These are phyloP conservation scores for Fusarium phyllophilum DNA, from an alignment of 2,329 filamentous ascomycete genomes.

Conservation along the genomic window DNA sequence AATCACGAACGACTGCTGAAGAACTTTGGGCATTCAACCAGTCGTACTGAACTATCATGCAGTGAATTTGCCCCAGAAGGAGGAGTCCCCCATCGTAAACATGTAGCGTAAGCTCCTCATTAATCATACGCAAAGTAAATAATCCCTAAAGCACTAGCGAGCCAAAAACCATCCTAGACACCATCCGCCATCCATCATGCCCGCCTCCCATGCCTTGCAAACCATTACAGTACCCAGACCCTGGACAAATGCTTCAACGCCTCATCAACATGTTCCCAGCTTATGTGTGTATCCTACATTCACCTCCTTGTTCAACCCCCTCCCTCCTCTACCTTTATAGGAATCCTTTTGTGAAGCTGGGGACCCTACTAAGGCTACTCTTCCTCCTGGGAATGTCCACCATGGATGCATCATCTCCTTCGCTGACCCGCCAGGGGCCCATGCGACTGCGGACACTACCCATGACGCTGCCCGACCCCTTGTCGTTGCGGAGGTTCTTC, in stretches of 20 bases:
- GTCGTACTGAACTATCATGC: not conserved
- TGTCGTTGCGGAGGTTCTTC: constrained; percentile 80
- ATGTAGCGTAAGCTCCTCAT: constrained; percentile 31
- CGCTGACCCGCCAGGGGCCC: constrained; percentile 50
- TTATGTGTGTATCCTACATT: constrained; percentile 28
- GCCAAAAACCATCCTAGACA: constrained; percentile 26
- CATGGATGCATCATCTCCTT: constrained; percentile 52
- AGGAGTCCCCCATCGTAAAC: not conserved
- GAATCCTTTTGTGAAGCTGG: constrained; percentile 83
- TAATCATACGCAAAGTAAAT: constrained; percentile 36
- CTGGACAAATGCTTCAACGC: constrained; percentile 41
- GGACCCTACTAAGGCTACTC: constrained; percentile 69
- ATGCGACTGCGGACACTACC: constrained; percentile 52
- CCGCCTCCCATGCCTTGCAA: constrained; percentile 12
- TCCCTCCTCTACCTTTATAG: constrained; percentile 56
- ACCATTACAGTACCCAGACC: constrained; percentile 25
- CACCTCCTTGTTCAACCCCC: not conserved
- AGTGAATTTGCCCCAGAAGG: not conserved
- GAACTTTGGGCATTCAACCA: not conserved
- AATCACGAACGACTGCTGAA: not conserved
- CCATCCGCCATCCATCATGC: constrained; percentile 24
- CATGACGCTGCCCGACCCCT: constrained; percentile 60
- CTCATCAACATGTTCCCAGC: constrained; percentile 28
- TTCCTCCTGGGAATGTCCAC: constrained; percentile 72
- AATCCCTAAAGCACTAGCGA: constrained; percentile 26